A percentile compares a stretch with the other conserved stretches of the same genome.
phyloP scores from a whole-genome alignment of 1,284 basidiomycete species.

The Exobasidium cylindrosporum region DNA sequence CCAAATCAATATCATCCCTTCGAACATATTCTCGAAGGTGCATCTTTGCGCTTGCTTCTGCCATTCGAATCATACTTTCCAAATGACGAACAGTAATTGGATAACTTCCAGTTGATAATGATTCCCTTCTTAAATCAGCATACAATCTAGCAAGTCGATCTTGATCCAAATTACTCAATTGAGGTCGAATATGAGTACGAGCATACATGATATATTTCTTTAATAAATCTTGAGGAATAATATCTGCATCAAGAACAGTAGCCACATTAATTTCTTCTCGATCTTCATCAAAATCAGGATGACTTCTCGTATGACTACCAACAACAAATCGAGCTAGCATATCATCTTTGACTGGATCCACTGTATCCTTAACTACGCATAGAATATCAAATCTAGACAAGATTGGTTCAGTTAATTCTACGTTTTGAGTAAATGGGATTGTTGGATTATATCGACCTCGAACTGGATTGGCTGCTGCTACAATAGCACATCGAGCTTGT shows the following conservation, averaged over 20 bases:
- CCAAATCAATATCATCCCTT: conserved; percentile 91
- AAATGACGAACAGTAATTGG: conserved; percentile 97
- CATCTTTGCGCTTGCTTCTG: conserved; percentile 98
- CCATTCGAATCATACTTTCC: conserved; percentile 99
- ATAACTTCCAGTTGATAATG: conserved; percentile 91
- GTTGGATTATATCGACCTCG: conserved; percentile 62
- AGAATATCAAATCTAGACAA: conserved; percentile 97
- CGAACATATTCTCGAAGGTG: conserved; percentile 92
- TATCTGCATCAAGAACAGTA: conserved; percentile 73
- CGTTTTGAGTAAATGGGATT: conserved; percentile 86
- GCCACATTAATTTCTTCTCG: conserved; percentile 81
- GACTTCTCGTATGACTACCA: conserved; percentile 87
- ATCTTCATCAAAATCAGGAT: conserved; percentile 83
- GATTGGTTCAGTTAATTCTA: conserved; percentile 97
- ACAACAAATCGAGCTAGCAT: conserved; percentile 95
- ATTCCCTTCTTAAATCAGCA: conserved; percentile 93
- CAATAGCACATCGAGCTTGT: conserved; percentile 93
- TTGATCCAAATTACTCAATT: conserved; percentile 90
- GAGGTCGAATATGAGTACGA: conserved; percentile 84
- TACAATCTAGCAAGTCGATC: conserved; percentile 93
- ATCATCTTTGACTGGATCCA: conserved; percentile 95
- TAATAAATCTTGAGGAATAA: conserved; percentile 94
- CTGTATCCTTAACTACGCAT: conserved; percentile 95
- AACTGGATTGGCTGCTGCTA: conserved; percentile 96
- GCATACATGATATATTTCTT: conserved; percentile 99